Percentiles rank a stretch among this genome's conserved stretches.
These are phyloP conservation scores for Penicillium sp. DNA, from an alignment of 2,329 filamentous ascomycete genomes.

Conservation along the genomic window DNA sequence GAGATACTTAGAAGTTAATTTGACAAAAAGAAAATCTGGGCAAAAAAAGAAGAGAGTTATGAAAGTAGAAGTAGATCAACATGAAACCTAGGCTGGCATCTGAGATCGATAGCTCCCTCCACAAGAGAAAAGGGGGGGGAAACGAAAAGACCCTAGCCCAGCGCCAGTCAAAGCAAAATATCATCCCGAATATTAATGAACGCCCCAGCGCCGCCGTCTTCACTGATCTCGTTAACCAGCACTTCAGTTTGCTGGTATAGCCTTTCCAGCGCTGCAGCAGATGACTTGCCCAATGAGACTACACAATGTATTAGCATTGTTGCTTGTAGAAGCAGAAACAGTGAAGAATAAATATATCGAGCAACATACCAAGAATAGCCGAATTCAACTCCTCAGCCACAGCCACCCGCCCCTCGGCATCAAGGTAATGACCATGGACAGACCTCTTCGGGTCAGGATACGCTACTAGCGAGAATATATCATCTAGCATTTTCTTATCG, in stretches of 20 bases:
- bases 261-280: conserved; percentile 78
- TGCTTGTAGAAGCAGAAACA: too few species aligned
- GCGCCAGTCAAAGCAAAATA: conserved; percentile 35
- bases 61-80: neutral
- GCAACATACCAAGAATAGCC: conserved; percentile 74
- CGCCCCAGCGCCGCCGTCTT: conserved; percentile 75
- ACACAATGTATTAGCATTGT: neutral
- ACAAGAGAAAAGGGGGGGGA: neutral
- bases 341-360: neutral
- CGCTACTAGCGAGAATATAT: conserved; percentile 85
- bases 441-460: conserved; percentile 79
- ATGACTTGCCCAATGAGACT: conserved; percentile 90
- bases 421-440: conserved; percentile 73
- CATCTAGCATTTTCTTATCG: conserved; percentile 69
- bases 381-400: conserved; percentile 94
- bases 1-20: neutral
- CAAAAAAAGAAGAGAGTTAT: neutral
- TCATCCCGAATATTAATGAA: conserved; percentile 70
- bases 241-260: conserved; percentile 83
- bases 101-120: neutral
- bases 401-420: conserved; percentile 67
- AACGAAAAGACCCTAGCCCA: neutral
- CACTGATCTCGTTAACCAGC: conserved; percentile 75
- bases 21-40: neutral
- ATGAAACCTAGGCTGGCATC: neutral